These are phyloP conservation scores for Oryza officinalis DNA, from an alignment of 176 grass and related monocot genomes.

Conservation along the genomic window DNA sequence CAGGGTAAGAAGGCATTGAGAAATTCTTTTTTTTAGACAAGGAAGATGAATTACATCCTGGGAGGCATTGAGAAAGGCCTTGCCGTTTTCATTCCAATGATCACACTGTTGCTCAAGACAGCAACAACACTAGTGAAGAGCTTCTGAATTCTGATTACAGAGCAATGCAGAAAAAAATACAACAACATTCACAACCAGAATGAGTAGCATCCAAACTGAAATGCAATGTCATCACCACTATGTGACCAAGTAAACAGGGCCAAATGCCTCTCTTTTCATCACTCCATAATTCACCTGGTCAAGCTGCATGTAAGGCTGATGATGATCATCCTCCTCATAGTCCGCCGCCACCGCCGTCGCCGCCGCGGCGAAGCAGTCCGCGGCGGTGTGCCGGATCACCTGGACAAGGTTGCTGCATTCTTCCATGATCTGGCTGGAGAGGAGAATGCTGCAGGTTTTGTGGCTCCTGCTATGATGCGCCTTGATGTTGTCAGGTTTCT, in stretches of 20 bases:
- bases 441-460: not conserved
- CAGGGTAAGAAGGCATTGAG: not conserved
- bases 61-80: not conserved
- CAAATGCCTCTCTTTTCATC: conserved; percentile 58
- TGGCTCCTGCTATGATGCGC: not conserved
- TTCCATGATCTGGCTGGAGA: conserved; percentile 21
- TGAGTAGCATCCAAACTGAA: not conserved
- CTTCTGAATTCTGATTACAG: no score
- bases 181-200: not conserved
- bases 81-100: not conserved
- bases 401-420: conserved; percentile 17
- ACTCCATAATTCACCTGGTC: conserved; percentile 41
- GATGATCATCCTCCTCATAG: conserved; percentile 24
- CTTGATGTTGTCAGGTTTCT: conserved; percentile 28
- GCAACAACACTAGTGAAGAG: not conserved
- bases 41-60: no score
- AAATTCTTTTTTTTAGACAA: not conserved
- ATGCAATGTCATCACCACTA: not conserved
- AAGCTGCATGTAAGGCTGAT: conserved; percentile 52
- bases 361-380: conserved; percentile 29
- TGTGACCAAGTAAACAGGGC: conserved; percentile 54
- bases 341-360: not conserved
- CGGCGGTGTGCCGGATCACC: conserved; percentile 10
- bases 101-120: not conserved
- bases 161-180: not conserved